Evolutionary conservation across 768 basidiomycete species (phyloP), one percentile per base, ranked within the genome.

Genomic region (Psilocybe cyanescens): DNA sequence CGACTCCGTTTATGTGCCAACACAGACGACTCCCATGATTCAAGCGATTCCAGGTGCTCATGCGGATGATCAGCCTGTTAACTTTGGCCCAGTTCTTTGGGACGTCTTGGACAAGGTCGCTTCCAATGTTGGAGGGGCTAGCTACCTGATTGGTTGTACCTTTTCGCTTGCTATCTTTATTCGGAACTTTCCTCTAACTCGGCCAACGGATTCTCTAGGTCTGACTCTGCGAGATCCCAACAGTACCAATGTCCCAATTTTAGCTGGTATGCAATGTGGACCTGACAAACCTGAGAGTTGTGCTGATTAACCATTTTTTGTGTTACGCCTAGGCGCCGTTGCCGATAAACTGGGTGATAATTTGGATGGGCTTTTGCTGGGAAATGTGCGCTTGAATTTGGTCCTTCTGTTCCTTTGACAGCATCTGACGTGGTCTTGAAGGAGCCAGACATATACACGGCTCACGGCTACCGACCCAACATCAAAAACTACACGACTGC

Each of bases 361-460:
- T 49, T 66, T 85, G 41, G 83, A 83, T 65, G 78, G 78, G 1
- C 79, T 79, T 60, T 65, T 84, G 2, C 68, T 85, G 5, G 84
- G 83, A 55, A 86, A 86, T 68, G 83, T 81, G 61, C 2, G 74
- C 30, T 35, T 35, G 4, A 17, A 41, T 29, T 24, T 3, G 46
- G 39, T 46, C 58, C 17, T n/a, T 39, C 17, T 5, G 3, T 37
- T 19, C 45, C 29, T n/a, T 28, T 39, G 9, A 51, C 33, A 4
- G 48, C 17, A 62, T 37, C 54, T 58, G 24, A 29, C 31, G 11
- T 35, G 24, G 9, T 12, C n/a, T 12, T 57, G 16, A 62, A 83
- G 82, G 84, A 85, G 70, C 88, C 88, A 31, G 88, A 90, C 74
- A 75, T 89, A 57, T 90, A 85, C 67, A 72, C 77, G 0, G 53